Base-by-base conservation (phyloP, 768 basidiomycete genomes). In the Psilocybe tampanensis region DNA sequence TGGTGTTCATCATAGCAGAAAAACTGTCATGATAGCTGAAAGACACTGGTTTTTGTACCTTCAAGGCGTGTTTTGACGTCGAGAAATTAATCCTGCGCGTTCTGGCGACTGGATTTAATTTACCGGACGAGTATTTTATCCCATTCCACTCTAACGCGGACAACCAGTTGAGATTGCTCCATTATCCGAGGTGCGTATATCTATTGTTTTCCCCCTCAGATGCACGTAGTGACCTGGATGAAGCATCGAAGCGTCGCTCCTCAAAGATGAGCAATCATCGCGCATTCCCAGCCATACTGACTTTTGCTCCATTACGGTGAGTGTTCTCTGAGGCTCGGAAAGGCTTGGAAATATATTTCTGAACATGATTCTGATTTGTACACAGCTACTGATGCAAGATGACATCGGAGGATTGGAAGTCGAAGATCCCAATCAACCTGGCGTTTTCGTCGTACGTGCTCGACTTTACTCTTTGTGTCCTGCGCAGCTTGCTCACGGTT, bases 351-450 rank as follows among this genome's bases (percentile, higher is more conserved):
- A n/a, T 0, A 23, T 7, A 6, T 8, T 52, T 39, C 21, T 9
- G 24, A 4, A 29, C 4, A 29, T 4, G 33, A 3, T 9, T 34
- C 45, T 22, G 2, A 19, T 13, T 36, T 13, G 19, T 47, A 12
- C 22, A 15, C 32, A 76, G 51, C 68, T 86, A 7, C 68, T 89
- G 2, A 74, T 86, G 48, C 86, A 88, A 68, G 85, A 88, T 61
- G 73, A 78, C 4, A 74, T 79, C 2, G 85, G 86, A 6, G 87
- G 87, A 0, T 72, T 88, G 3, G 84, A 89, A 63, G 80, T 87
- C 4, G 83, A 86, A 64, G 78, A 82, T 63, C 83, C 83, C 0
- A 69, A 74, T 39, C 62, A 68, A 18, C 76, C 81, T 4, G 83
- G 80, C 1, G 51, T 66, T 42, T 80, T 80, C 60, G 54, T 68